Percentiles rank a stretch among this genome's conserved stretches.
Evolutionary conservation across 495 filamentous ascomycete species (phyloP).

Genomic region (Hypoxylon cercidicola): DNA sequence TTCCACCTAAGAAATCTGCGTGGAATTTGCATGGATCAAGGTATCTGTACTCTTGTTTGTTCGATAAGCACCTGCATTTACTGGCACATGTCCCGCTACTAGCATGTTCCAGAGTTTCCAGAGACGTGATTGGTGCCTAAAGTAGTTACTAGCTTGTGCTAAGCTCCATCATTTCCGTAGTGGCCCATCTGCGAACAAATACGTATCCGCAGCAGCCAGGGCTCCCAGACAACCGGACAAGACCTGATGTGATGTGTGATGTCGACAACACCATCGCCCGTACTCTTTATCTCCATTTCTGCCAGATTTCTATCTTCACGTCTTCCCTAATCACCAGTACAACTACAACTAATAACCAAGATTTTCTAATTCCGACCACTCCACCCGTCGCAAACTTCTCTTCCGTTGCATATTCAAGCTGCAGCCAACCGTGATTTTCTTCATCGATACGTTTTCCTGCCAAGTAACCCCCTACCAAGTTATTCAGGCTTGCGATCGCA

Average conservation of each 20-base stretch:
- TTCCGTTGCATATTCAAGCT: slow-evolving; percentile 15
- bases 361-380: slow-evolving; percentile 14
- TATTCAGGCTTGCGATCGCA: slow-evolving; percentile 28
- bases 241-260: not conserved
- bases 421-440: slow-evolving; percentile 10
- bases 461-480: not conserved
- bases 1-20: too few species aligned
- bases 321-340: slow-evolving; percentile 21
- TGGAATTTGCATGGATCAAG: too few species aligned
- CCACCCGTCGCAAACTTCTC: not conserved
- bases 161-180: not conserved
- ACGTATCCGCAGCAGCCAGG: slow-evolving; percentile 12
- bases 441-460: slow-evolving; percentile 28
- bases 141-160: slow-evolving; percentile 15
- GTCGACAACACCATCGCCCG: slow-evolving; percentile 30
- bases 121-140: not conserved
- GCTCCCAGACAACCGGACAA: slow-evolving; percentile 33
- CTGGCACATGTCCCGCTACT: not conserved
- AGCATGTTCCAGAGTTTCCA: not conserved
- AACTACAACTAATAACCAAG: slow-evolving; percentile 10
- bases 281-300: slow-evolving; percentile 34
- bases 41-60: too few species aligned
- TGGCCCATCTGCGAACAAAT: slow-evolving; percentile 8
- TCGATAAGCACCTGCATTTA: too few species aligned
- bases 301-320: slow-evolving; percentile 37